Evolutionary conservation across 148 eudicot species (phyloP).

Genomic region (Nepenthes mirabilis): DNA sequence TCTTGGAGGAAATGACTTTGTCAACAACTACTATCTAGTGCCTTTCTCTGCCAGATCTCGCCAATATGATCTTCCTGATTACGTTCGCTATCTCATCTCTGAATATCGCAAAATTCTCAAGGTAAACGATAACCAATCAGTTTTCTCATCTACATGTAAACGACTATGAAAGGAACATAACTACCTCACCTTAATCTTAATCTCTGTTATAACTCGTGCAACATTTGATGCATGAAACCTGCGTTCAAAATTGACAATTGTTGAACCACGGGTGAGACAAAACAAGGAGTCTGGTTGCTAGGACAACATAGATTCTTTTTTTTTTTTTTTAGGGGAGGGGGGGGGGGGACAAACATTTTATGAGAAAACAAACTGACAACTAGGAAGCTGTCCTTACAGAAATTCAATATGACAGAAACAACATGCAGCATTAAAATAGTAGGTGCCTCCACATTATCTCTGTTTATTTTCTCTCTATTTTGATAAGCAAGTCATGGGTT

Average conservation of each 20-base stretch:
- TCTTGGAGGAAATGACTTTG: slow-evolving; percentile 57
- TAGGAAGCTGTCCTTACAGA: not conserved
- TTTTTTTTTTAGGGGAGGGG: no score
- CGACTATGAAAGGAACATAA: not conserved
- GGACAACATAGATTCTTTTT: no score
- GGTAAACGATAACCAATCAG: slow-evolving; percentile 16
- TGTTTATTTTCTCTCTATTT: no score
- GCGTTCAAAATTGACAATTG: no score
- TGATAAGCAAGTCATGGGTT: no score
- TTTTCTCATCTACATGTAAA: not conserved
- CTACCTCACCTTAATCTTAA: not conserved
- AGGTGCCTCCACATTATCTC: no score
- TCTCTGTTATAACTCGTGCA: not conserved
- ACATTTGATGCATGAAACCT: no score
- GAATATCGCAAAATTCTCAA: slow-evolving; percentile 37
- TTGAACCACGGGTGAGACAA: no score
- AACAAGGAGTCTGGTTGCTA: no score
- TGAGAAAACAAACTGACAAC: not conserved
- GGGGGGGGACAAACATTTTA: not conserved
- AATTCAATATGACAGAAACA: not conserved
- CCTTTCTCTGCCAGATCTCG: slow-evolving; percentile 40
- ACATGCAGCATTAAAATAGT: no score
- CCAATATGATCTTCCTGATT: slow-evolving; percentile 29
- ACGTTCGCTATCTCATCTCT: slow-evolving; percentile 27
- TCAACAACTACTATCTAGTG: slow-evolving; percentile 46